Conservation (phyloP, 2,329 filamentous ascomycete genomes). For the Diaporthe citrichinensis region DNA sequence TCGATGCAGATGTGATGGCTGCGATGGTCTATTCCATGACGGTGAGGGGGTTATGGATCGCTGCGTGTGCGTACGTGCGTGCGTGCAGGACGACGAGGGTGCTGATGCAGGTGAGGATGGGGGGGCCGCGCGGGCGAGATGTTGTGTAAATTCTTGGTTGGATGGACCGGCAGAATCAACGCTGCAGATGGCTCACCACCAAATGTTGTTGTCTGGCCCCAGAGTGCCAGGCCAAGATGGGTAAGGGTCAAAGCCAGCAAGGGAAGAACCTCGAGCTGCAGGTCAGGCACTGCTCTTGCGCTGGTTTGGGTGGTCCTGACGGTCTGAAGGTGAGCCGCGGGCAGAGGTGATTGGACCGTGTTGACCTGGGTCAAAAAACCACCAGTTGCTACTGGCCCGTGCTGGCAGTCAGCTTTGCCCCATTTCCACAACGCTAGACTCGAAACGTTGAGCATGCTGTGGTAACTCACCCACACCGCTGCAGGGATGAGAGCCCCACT, state of each 20-base stretch:
- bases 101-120: conserved; percentile 34
- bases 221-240: conserved; percentile 27
- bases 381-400: conserved; percentile 45
- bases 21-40: conserved; percentile 39
- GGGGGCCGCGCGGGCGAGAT: conserved; percentile 26
- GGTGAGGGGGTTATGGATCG: conserved; percentile 5
- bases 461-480: background rate
- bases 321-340: background rate
- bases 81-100: conserved; percentile 20
- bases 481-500: conserved; percentile 12
- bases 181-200: conserved; percentile 32
- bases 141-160: conserved; percentile 38
- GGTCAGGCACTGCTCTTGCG: conserved; percentile 17
- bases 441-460: conserved; percentile 18
- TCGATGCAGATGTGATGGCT: conserved; percentile 25
- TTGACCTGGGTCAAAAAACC: conserved; percentile 50
- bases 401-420: conserved; percentile 40
- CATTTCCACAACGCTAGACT: conserved; percentile 42
- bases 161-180: conserved; percentile 28
- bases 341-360: conserved; percentile 49
- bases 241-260: conserved; percentile 18
- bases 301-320: conserved; percentile 18
- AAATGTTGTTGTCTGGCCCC: conserved; percentile 34
- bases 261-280: conserved; percentile 12
- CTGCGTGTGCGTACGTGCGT: conserved; percentile 12